Conservation (phyloP, 306 rosid genomes). For the Dryas alaskensis region DNA sequence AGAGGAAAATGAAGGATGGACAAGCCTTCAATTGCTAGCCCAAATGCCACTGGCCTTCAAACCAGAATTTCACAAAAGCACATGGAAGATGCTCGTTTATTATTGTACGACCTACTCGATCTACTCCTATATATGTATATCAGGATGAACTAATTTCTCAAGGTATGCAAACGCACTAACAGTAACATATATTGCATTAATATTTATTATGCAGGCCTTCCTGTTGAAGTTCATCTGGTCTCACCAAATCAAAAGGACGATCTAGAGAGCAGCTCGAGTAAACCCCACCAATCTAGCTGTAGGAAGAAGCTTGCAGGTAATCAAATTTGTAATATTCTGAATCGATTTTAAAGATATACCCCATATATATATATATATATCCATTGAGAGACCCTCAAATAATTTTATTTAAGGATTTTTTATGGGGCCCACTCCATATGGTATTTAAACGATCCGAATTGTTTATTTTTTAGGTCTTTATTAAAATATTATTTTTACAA, state of each 20-base stretch:
- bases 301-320: neutral
- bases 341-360: too few species aligned
- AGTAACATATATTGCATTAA: too few species aligned
- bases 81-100: neutral
- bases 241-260: neutral
- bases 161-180: too few species aligned
- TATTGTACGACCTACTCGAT: neutral
- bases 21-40: slow-evolving; percentile 6
- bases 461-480: too few species aligned
- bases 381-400: too few species aligned
- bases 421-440: too few species aligned
- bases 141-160: neutral
- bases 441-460: too few species aligned
- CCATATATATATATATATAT: too few species aligned
- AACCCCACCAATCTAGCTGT: neutral
- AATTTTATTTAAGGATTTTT: too few species aligned
- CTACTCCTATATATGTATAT: neutral
- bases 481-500: too few species aligned
- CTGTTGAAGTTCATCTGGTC: neutral
- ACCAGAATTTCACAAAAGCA: neutral
- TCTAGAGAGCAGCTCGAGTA: neutral
- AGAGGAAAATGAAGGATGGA: neutral
- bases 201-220: neutral
- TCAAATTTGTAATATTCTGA: neutral
- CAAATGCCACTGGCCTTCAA: slow-evolving; percentile 22